Base-by-base conservation (phyloP, 1,139 yeast genomes). In the Candida sp. region DNA sequence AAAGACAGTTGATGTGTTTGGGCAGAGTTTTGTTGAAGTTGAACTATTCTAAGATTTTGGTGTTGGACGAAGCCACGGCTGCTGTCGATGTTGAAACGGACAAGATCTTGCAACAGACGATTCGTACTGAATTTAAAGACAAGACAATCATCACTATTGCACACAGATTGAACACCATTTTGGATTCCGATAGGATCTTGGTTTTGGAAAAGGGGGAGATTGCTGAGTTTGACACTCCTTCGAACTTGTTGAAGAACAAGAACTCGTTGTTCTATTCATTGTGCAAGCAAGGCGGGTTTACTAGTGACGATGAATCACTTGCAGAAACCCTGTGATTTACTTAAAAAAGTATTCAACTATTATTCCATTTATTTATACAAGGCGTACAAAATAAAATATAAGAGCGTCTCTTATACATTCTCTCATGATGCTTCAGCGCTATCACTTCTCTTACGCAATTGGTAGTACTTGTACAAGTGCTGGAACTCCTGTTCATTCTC, bases 81-180 rank as follows among this genome's bases (percentile, higher is more conserved):
- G 97, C 97, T 2, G 97, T 94, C 47, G 99, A 94, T 69, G 97
- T 92, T 32, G 96, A 92, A 64, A 94, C 99, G 1, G 99, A 94
- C 68, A 76, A 86, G 59, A 81, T 92, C 43, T 79, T 93, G 48
- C 98, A 93, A 72, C 85, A 87, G 61, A 93, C 98, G 0, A 93
- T 93, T 51, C 82, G 98, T 67, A 72, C 78, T 3, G 96, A 91
- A 53, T 93, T 93, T 68, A 84, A 85, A 61, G 91, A 92, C 57
- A 83, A 96, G 66, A 93, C 98, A 0, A 92, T 94, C 63, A 76
- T 94, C 60, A 93, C 98, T 3, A 93, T 94, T 73, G 98, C 98
- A 1, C 98, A 94, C 69, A 83, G 99, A 68, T 78, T 94, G 58
- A 92, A 93, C 67, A 94, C 98, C 1, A 92, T 94, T 59, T 81